These are phyloP conservation scores for Nicotiana sylvestris DNA, from an alignment of 257 asterid species.

Conservation along the genomic window DNA sequence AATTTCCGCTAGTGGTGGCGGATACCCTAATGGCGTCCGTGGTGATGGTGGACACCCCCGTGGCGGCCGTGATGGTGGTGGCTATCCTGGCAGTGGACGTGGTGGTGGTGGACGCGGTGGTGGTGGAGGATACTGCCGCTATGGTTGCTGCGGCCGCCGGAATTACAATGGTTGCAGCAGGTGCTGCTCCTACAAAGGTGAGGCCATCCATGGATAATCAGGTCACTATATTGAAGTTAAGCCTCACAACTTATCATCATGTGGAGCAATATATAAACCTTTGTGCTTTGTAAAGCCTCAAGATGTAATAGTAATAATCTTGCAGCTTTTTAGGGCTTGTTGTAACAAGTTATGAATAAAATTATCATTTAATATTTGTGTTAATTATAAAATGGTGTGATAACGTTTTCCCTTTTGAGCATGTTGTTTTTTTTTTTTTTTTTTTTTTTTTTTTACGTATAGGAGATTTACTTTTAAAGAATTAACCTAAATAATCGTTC, in stretches of 20 bases:
- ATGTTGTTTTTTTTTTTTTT: too few species aligned
- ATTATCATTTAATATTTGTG: neutral
- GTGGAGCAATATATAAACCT: neutral
- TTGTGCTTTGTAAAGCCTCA: neutral
- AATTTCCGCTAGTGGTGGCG: neutral
- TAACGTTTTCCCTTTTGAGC: neutral
- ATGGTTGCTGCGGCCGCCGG: neutral
- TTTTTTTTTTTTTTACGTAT: too few species aligned
- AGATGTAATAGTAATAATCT: neutral
- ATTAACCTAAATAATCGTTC: too few species aligned
- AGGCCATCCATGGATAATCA: too few species aligned
- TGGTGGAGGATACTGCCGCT: neutral
- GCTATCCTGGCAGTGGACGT: neutral
- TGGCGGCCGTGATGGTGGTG: fast-evolving
- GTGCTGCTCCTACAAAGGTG: neutral
- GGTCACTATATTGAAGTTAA: too few species aligned
- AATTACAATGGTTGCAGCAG: neutral
- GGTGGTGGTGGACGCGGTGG: neutral
- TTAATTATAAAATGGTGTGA: neutral
- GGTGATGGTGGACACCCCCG: neutral
- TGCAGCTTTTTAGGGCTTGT: neutral
- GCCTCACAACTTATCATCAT: neutral
- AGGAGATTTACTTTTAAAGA: too few species aligned
- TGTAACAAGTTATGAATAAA: neutral
- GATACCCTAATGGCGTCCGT: neutral